These are phyloP conservation scores for Byssothecium circinans DNA, from an alignment of 2,329 filamentous ascomycete species.

Conservation along the genomic window DNA sequence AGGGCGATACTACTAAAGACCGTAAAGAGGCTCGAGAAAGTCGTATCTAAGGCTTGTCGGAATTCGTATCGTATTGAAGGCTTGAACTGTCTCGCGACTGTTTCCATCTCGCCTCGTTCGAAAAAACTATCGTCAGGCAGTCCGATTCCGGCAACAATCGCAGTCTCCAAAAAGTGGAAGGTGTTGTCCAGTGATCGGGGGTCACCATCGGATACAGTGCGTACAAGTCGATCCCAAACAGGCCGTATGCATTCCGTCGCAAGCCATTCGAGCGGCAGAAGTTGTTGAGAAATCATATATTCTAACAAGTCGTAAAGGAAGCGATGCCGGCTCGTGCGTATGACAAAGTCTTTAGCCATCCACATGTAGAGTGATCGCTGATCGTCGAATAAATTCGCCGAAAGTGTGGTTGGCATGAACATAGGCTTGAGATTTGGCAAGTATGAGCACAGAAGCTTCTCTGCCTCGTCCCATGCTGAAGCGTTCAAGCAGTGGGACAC, in stretches of 20 bases:
- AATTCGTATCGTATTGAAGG: constrained; percentile 30
- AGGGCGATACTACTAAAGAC: constrained; percentile 38
- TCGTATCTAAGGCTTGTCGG: constrained; percentile 39
- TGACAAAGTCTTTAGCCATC: constrained; percentile 31
- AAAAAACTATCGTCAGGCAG: constrained; percentile 28
- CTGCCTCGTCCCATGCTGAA: constrained; percentile 39
- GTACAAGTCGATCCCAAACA: constrained; percentile 39
- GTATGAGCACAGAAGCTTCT: constrained; percentile 35
- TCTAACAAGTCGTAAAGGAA: constrained; percentile 41
- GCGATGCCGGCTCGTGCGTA: constrained; percentile 29
- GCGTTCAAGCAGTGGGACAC: constrained; percentile 33
- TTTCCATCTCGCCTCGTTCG: constrained; percentile 20
- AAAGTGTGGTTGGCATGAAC: constrained; percentile 25
- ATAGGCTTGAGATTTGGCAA: constrained; percentile 26
- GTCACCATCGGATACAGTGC: constrained; percentile 34
- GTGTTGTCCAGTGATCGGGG: constrained; percentile 26
- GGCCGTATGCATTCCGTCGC: constrained; percentile 40
- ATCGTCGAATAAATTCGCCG: constrained; percentile 31
- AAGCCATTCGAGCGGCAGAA: constrained; percentile 44
- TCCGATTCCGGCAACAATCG: constrained; percentile 30
- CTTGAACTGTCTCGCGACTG: constrained; percentile 21
- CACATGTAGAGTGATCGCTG: constrained; percentile 29
- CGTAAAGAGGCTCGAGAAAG: constrained; percentile 39
- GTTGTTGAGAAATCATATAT: constrained; percentile 37
- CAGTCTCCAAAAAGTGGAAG: constrained; percentile 35